Base-by-base conservation (phyloP, 441 rosid genomes). In the Erodium trifolium region DNA sequence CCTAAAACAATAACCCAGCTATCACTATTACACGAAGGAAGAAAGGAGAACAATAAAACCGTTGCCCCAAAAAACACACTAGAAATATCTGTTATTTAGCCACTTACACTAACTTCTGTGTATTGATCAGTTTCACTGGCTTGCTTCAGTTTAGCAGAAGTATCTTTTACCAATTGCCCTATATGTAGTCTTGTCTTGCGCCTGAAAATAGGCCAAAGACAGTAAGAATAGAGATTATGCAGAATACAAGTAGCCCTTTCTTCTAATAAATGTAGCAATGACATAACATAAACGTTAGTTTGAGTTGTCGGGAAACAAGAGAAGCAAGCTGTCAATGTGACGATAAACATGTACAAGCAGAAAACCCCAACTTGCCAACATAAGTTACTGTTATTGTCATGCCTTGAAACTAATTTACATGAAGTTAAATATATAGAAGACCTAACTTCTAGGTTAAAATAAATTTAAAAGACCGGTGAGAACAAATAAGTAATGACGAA, bases 151-250 rank as follows among this genome's bases (percentile, higher is more conserved):
- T 84, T 82, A 55, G 62, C 62, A 55, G 62, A 55, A 16, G 62
- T 55, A 55, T 55, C 62, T 55, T 79, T 85, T 66, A 86, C 93
- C 65, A 86, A 75, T 68, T 84, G 88, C 68, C 86, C 78, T 74
- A 88, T 84, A 67, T 84, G 71, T 75, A 86, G 90, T 76, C 93
- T 82, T 57, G 89, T 37, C 63, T 75, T 78, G 68, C 86, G 88
- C 78, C 88, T 88, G 82, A 55, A 55, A 55, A 16, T 55, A 55
- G 62, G 62, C 19, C 62, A n/a, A 14, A 6, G 62, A 55, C 23
- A 6, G 62, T 55, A 55, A 55, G 62, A 4, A 55, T 14, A 16
- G 8, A 55, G 19, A 55, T 55, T 55, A 14, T 13, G 14, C 19
- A 55, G 19, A 55, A 55, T 55, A 14, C 2, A 14, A 55, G 9